Evolutionary conservation across 345 rosid species (phyloP), one percentile per base, ranked within the genome.

Genomic region (Eucalyptus regnans): DNA sequence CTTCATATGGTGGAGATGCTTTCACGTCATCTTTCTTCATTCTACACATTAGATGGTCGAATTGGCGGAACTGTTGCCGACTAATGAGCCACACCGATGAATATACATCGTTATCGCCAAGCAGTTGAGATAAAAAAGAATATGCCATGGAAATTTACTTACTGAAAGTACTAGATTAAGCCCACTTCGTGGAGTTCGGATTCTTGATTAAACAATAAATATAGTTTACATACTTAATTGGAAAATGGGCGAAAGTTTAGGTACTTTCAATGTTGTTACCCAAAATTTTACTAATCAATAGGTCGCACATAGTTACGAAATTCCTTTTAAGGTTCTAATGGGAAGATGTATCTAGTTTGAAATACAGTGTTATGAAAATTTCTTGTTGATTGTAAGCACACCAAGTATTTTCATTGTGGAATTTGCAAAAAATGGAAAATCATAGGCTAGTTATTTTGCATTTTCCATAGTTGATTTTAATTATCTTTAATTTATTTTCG

Each of bases 151-250:
- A 22, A 37, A 18, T 33, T 37, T 71, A 31, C 12, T 33, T 33
- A 17, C 0, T 11, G 1, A 71, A 71, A 10, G 17, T 52, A 12
- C 14, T 0, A 10, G 3, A 37, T 41, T 10, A 76, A 37, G 15
- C 46, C 1, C 27, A 18, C 43, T 10, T 10, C 0, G 2, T 22
- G 83, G 48, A 37, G 25, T 71, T 71, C 0, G 20, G 15, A 14
- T 20, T 22, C 7, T 41, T 1, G 3, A 76, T 76, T 20, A 37
- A 68, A 37, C 8, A 11, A 37, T 18, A 76, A 10, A 71, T 37
- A 5, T 37, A 18, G 25, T 9, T 37, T 9, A 71, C 8, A 5
- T 8, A 20, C 8, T 71, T 41, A 71, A 71, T 18, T 37, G 83
- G 46, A 71, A 71, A 37, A 9, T 22, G 27, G 11, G 14, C 3